Evolutionary conservation across 169 alveolate species (phyloP).

Genomic region (Perkinsus olseni): DNA sequence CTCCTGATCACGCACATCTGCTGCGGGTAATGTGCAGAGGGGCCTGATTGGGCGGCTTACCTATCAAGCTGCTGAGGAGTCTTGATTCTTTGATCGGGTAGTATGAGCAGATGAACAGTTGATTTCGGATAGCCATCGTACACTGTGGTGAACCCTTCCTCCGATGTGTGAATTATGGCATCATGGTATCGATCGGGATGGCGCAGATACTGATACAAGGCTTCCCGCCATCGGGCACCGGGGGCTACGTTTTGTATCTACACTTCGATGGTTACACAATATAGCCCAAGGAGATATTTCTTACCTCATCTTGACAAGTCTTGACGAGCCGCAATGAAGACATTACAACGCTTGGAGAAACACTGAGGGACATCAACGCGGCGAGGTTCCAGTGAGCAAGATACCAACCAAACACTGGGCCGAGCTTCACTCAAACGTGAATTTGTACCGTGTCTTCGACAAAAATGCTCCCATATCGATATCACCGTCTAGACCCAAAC

Average conservation of each 20-base stretch:
- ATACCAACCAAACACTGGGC: too few relatives aligned
- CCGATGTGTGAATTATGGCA: not conserved
- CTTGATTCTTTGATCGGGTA: not conserved
- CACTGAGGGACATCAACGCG: too few relatives aligned
- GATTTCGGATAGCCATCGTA: not conserved
- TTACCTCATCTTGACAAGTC: not conserved
- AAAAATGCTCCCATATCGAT: not conserved
- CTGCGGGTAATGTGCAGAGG: not conserved
- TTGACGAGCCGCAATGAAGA: not conserved
- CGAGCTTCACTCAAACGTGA: not conserved
- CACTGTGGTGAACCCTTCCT: not conserved
- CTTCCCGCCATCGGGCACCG: not conserved
- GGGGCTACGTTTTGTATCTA: not conserved
- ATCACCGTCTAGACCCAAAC: not conserved
- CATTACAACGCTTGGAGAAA: too few relatives aligned
- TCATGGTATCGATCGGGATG: not conserved
- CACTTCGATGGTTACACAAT: too few relatives aligned
- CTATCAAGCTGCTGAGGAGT: not conserved
- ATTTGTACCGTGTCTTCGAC: not conserved
- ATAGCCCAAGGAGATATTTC: too few relatives aligned
- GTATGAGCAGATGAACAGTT: not conserved
- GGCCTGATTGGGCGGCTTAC: not conserved
- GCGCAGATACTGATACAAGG: not conserved
- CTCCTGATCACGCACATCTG: not conserved
- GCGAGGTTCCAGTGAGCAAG: too few relatives aligned